Conservation (phyloP, 257 asterid genomes). For the Scutellaria barbata region DNA sequence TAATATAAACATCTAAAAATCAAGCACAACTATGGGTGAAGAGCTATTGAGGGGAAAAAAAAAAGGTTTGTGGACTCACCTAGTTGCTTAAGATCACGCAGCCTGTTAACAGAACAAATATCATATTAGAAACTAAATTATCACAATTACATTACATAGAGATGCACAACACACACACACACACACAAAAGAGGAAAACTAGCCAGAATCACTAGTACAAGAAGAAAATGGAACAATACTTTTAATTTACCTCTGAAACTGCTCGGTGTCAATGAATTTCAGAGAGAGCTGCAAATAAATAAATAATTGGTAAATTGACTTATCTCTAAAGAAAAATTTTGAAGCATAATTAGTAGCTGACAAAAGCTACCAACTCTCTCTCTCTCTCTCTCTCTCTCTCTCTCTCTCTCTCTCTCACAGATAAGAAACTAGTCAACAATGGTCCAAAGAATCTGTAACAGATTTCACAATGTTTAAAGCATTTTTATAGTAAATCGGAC, state of each 20-base stretch:
- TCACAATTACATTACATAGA: conserved; percentile 24
- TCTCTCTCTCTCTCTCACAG: neutral
- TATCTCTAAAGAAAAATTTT: conserved; percentile 33
- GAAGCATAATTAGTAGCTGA: conserved; percentile 3
- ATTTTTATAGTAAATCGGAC: neutral
- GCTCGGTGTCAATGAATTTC: conserved; percentile 90
- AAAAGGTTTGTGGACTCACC: conserved; percentile 51
- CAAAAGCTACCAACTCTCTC: too few relatives aligned
- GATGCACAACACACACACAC: conserved; percentile 7
- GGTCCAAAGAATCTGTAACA: neutral
- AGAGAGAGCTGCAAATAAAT: conserved; percentile 59
- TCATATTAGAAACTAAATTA: conserved; percentile 33
- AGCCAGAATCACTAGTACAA: neutral
- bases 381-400: too few relatives aligned
- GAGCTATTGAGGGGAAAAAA: conserved; percentile 4
- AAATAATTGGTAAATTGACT: conserved; percentile 26
- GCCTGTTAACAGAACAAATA: conserved; percentile 58
- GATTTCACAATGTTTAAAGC: neutral
- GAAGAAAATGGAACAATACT: neutral
- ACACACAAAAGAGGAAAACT: neutral
- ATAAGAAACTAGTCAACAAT: neutral
- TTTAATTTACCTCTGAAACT: conserved; percentile 79
- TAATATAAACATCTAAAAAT: conserved; percentile 5
- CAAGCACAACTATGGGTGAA: conserved; percentile 12
- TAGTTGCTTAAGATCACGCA: conserved; percentile 94